phyloP scores from a whole-genome alignment of 345 rosid species.

The Aurinia saxatilis region DNA sequence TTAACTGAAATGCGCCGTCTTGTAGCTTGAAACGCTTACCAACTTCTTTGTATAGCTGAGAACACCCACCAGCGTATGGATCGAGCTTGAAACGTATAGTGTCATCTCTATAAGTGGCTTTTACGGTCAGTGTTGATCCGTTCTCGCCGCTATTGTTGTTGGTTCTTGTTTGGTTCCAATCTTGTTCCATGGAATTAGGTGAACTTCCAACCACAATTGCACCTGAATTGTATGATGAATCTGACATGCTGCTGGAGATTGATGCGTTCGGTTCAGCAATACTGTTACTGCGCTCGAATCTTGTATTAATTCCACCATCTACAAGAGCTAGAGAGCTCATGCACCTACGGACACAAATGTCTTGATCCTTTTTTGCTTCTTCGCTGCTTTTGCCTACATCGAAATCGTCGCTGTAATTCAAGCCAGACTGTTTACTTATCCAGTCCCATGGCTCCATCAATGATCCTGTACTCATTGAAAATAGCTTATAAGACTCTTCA shows the following conservation, averaged over 20 bases:
- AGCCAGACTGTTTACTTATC: constrained; percentile 24
- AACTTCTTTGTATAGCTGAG: constrained; percentile 69
- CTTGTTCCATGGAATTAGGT: constrained; percentile 50
- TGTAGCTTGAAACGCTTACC: constrained; percentile 66
- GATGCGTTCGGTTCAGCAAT: constrained; percentile 39
- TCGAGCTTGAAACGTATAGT: constrained; percentile 74
- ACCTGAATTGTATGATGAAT: constrained; percentile 61
- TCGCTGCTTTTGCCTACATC: constrained; percentile 9
- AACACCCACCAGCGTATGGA: constrained; percentile 44
- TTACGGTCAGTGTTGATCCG: constrained; percentile 47
- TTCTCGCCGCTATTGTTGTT: constrained; percentile 27
- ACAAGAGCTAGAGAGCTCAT: constrained; percentile 34
- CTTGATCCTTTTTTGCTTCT: constrained; percentile 28
- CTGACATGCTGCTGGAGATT: constrained; percentile 49
- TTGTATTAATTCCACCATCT: constrained; percentile 33
- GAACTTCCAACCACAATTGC: constrained; percentile 42
- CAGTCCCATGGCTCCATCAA: constrained; percentile 30
- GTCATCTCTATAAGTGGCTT: constrained; percentile 78
- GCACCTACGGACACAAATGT: constrained; percentile 28
- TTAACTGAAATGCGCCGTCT: constrained; percentile 64
- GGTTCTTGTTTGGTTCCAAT: constrained; percentile 32
- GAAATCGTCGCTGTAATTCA: constrained; percentile 22
- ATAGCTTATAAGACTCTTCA: not conserved
- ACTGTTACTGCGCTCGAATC: constrained; percentile 31
- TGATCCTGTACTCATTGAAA: constrained; percentile 19